These are phyloP conservation scores for Chytriomyces confervae DNA, from an alignment of 192 early-diverging fungal species.

Conservation along the genomic window DNA sequence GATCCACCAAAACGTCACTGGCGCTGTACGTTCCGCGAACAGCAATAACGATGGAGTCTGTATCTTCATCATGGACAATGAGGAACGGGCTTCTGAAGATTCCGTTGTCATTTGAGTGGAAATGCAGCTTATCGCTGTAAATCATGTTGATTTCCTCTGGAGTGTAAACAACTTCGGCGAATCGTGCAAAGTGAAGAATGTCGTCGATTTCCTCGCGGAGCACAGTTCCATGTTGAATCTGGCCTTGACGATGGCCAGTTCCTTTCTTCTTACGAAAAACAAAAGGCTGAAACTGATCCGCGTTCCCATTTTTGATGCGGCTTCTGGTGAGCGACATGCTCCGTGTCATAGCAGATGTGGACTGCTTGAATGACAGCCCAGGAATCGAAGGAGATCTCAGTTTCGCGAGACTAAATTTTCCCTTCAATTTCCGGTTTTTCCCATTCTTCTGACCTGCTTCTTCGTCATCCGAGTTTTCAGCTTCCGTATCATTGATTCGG, in stretches of 20 bases:
- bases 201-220: constrained; percentile 45
- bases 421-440: neutral
- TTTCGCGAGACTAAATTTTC: constrained; percentile 12
- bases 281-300: constrained; percentile 4
- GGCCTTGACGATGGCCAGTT: neutral
- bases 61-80: constrained; percentile 46
- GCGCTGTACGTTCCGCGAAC: constrained; percentile 51
- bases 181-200: constrained; percentile 47
- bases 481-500: neutral
- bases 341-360: neutral
- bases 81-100: constrained; percentile 49
- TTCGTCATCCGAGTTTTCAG: neutral
- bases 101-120: constrained; percentile 36
- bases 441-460: neutral
- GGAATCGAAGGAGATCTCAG: constrained; percentile 15
- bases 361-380: neutral
- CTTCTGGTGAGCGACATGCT: neutral
- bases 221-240: constrained; percentile 24
- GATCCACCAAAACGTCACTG: constrained; percentile 51
- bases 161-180: constrained; percentile 50
- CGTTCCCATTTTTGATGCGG: neutral
- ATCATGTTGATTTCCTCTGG: constrained; percentile 35
- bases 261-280: neutral
- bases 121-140: constrained; percentile 17
- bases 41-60: constrained; percentile 49